Conservation (phyloP, 2,329 filamentous ascomycete genomes). For the Thielaviopsis ethacetica region DNA sequence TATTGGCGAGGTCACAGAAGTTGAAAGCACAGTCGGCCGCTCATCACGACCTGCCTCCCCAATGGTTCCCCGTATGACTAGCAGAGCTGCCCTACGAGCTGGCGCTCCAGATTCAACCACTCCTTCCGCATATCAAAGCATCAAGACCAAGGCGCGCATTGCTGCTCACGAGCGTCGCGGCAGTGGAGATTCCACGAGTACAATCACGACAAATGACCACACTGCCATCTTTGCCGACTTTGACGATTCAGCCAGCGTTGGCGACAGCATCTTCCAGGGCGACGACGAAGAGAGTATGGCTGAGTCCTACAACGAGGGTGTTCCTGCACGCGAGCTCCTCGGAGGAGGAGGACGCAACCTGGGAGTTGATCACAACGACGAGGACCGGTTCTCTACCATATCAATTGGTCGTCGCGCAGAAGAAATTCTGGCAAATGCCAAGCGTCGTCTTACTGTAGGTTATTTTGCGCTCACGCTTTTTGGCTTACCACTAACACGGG, state of each 20-base stretch:
- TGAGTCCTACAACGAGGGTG: slow-evolving; percentile 36
- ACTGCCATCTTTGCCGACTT: slow-evolving; percentile 40
- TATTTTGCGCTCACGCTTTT: slow-evolving; percentile 11
- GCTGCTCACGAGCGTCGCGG: slow-evolving; percentile 31
- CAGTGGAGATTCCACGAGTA: slow-evolving; percentile 46
- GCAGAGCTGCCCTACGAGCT: slow-evolving; percentile 16
- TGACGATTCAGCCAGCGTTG: slow-evolving; percentile 44
- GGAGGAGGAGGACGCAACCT: slow-evolving; percentile 15
- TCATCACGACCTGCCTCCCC: slow-evolving; percentile 24
- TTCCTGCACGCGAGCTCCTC: slow-evolving; percentile 17
- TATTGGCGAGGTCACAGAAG: slow-evolving; percentile 41
- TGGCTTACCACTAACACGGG: neutral
- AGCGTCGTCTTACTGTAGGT: slow-evolving; percentile 70
- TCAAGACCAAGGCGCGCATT: slow-evolving; percentile 19
- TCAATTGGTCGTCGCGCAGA: slow-evolving; percentile 72
- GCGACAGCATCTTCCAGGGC: slow-evolving; percentile 49
- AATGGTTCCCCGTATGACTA: slow-evolving; percentile 15
- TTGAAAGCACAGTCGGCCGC: slow-evolving; percentile 31
- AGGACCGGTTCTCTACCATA: slow-evolving; percentile 52
- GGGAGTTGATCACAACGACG: slow-evolving; percentile 21
- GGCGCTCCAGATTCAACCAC: slow-evolving; percentile 12
- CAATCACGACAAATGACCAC: slow-evolving; percentile 36
- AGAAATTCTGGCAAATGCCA: slow-evolving; percentile 82
- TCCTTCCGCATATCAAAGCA: slow-evolving; percentile 25
- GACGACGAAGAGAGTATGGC: slow-evolving; percentile 52